Base-by-base conservation (phyloP, 768 basidiomycete genomes). In the Suillus lakei region DNA sequence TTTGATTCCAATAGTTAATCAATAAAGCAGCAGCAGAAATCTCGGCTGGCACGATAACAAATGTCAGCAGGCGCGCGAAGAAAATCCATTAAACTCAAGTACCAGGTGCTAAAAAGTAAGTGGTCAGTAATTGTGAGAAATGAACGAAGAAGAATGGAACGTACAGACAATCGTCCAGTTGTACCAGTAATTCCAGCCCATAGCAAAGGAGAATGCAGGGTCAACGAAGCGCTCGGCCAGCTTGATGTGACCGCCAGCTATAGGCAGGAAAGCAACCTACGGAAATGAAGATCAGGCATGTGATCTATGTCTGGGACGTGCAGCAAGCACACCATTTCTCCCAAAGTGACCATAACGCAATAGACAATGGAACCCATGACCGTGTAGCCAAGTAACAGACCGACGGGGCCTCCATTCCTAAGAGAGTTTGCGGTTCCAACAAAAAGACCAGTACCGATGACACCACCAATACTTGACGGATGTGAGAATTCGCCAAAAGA, bases 141-240 rank as follows among this genome's bases (percentile, higher is more conserved):
- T 6, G 12, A 55, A 55, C 0, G n/a, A 26, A 36, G 36, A 67
- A 30, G 36, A 9, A 50, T 15, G 32, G 21, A 18, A 55, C 38
- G 18, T 61, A 74, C 71, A 75, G 12, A 71, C 62, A 44, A 73
- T 73, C 3, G 61, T 67, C 76, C 77, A 73, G 66, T 72, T 74
- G n/a, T 79, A 77, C 84, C 84, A 85, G 67, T 85, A 86, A 68
- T 85, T 86, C 84, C 84, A 85, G 26, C 83, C 84, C 84, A 83
- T 81, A 7, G 82, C 72, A 51, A 80, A 80, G 28, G 91, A 90
- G 66, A 92, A 80, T 1, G 91, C 89, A 18, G 87, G 89, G 66
- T 92, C 86, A 9, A 95, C 89, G 70, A 95, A 95, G 38, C 93
- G 90, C 73, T 90, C 92, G 0, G 93, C 89, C 21, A 95, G 78